These are phyloP conservation scores for Silene coronaria DNA, from an alignment of 179 eudicot species.

Conservation along the genomic window DNA sequence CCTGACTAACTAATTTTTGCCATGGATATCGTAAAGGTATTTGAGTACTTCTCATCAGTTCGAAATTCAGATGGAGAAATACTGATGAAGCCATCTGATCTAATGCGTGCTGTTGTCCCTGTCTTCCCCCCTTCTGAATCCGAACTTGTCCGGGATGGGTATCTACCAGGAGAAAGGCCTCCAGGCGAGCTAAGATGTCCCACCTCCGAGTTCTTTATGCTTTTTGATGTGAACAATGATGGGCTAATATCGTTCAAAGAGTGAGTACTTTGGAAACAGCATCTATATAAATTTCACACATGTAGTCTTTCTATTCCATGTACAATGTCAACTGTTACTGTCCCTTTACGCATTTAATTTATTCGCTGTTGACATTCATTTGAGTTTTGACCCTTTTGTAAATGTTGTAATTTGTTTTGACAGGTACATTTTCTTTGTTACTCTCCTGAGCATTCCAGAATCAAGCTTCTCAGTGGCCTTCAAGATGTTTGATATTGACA, in stretches of 20 bases:
- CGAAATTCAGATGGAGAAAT: conserved; percentile 49
- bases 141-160: conserved; percentile 60
- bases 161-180: conserved; percentile 50
- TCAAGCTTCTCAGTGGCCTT: conserved; percentile 88
- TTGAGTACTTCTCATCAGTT: conserved; percentile 80
- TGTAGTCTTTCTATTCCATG: background rate
- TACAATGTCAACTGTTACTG: background rate
- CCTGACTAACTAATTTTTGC: background rate
- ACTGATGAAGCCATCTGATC: conserved; percentile 80
- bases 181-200: conserved; percentile 56
- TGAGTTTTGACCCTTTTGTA: background rate
- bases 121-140: conserved; percentile 90
- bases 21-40: conserved; percentile 46
- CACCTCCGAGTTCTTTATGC: conserved; percentile 81
- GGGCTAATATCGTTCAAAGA: conserved; percentile 94
- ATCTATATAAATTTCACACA: no score
- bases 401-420: conserved; percentile 8
- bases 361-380: background rate
- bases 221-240: conserved; percentile 73
- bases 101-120: conserved; percentile 93
- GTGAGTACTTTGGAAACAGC: conserved; percentile 38
- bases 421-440: conserved; percentile 94
- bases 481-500: conserved; percentile 88
- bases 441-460: conserved; percentile 87
- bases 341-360: background rate